Evolutionary conservation across 805 yeast species (phyloP).

Genomic region (Scheffersomyces coipomensis): DNA sequence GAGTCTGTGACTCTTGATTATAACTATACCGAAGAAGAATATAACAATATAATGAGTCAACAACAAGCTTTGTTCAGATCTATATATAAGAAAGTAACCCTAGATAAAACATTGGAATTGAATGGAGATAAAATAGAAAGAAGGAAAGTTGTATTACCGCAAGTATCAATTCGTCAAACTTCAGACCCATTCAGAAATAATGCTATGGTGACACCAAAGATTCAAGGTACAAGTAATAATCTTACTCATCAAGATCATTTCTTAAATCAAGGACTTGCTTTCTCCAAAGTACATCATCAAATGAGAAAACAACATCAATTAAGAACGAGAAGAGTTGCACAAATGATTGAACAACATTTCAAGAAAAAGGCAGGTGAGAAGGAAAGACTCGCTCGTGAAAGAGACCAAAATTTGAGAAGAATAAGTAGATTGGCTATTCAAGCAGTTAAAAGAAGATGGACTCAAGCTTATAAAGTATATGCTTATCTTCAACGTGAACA

Average conservation of each 20-base stretch:
- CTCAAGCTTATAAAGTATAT: conserved; percentile 79
- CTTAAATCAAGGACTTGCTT: conserved; percentile 68
- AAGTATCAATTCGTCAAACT: conserved; percentile 36
- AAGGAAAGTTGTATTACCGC: conserved; percentile 46
- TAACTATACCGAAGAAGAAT: conserved; percentile 50
- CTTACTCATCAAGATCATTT: conserved; percentile 71
- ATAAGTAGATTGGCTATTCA: conserved; percentile 80
- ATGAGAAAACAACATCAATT: conserved; percentile 61
- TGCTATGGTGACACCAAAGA: conserved; percentile 38
- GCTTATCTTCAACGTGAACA: conserved; percentile 71
- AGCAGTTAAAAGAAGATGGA: conserved; percentile 90
- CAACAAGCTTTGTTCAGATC: conserved; percentile 52
- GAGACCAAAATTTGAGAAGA: conserved; percentile 64
- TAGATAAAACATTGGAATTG: conserved; percentile 37
- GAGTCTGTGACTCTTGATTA: conserved; percentile 31
- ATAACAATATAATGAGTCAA: conserved; percentile 49
- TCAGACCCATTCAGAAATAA: conserved; percentile 47
- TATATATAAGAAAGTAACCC: conserved; percentile 36
- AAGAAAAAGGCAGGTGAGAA: conserved; percentile 84
- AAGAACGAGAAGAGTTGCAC: conserved; percentile 71
- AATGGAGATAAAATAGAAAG: conserved; percentile 49
- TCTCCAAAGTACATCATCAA: conserved; percentile 69
- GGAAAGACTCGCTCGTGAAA: conserved; percentile 73
- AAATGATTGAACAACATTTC: conserved; percentile 83
- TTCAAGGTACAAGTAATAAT: conserved; percentile 40